These are phyloP conservation scores for Fusarium sublunatum DNA, from an alignment of 2,329 filamentous ascomycete species.

Conservation along the genomic window DNA sequence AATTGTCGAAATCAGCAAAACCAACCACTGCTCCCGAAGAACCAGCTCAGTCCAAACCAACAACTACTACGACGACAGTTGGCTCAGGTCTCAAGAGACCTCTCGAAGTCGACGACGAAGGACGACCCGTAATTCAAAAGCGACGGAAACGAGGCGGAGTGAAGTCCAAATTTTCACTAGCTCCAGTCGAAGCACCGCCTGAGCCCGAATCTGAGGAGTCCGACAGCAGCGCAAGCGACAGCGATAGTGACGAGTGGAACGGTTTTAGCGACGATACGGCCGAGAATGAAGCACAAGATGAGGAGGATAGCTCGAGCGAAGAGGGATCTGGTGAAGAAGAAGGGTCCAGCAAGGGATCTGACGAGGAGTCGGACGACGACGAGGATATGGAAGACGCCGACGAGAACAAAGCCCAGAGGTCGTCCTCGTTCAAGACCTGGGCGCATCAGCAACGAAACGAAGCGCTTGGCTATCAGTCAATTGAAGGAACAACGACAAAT, in stretches of 20 bases:
- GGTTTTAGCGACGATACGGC: slow-evolving; percentile 66
- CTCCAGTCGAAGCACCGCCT: slow-evolving; percentile 52
- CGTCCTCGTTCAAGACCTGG: slow-evolving; percentile 91
- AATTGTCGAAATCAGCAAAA: slow-evolving; percentile 1
- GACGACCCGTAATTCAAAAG: slow-evolving; percentile 84
- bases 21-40: slow-evolving; percentile 1
- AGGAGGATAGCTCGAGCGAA: slow-evolving; percentile 43
- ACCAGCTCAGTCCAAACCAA: slow-evolving; percentile 14
- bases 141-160: slow-evolving; percentile 77
- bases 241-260: slow-evolving; percentile 66
- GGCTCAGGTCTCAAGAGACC: slow-evolving; percentile 90
- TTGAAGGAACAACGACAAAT: slow-evolving; percentile 55
- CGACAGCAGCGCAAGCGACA: slow-evolving; percentile 22
- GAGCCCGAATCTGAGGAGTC: slow-evolving; percentile 52
- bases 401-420: slow-evolving; percentile 50
- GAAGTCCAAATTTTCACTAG: slow-evolving; percentile 63
- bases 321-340: slow-evolving; percentile 42
- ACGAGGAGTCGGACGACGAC: slow-evolving; percentile 50
- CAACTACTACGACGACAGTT: slow-evolving; percentile 45
- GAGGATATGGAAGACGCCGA: slow-evolving; percentile 49
- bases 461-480: slow-evolving; percentile 73
- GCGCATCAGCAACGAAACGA: slow-evolving; percentile 87
- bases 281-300: slow-evolving; percentile 46
- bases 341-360: slow-evolving; percentile 41
- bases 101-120: slow-evolving; percentile 81